Conservation (phyloP, 2,329 filamentous ascomycete genomes). For the Aureobasidium melanogenum region DNA sequence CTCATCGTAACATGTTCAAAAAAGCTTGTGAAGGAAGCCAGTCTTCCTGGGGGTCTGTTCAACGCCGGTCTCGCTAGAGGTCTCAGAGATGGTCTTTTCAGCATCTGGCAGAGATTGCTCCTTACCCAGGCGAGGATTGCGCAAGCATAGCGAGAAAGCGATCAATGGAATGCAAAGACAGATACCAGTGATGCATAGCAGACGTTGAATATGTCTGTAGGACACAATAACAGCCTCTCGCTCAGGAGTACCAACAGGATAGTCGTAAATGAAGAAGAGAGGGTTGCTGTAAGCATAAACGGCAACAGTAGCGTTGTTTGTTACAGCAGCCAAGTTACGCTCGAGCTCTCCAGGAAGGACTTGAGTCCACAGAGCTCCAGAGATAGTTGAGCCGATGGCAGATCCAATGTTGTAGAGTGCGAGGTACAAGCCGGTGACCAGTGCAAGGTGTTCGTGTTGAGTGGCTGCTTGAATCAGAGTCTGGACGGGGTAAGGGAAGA, state of each 20-base stretch:
- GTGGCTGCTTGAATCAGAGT: slow-evolving; percentile 28
- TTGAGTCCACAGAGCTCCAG: slow-evolving; percentile 56
- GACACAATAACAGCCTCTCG: slow-evolving; percentile 35
- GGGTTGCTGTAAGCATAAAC: slow-evolving; percentile 34
- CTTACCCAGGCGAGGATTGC: slow-evolving; percentile 38
- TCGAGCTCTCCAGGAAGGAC: slow-evolving; percentile 43
- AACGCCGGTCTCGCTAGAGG: not conserved
- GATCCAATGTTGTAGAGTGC: slow-evolving; percentile 50
- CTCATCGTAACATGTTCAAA: not conserved
- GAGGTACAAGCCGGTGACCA: slow-evolving; percentile 52
- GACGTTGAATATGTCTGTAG: slow-evolving; percentile 38
- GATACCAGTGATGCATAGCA: slow-evolving; percentile 44
- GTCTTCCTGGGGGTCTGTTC: not conserved
- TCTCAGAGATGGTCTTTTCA: slow-evolving; percentile 28
- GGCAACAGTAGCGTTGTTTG: slow-evolving; percentile 32
- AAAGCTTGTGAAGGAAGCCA: not conserved
- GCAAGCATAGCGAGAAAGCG: slow-evolving; percentile 35
- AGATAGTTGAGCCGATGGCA: slow-evolving; percentile 39
- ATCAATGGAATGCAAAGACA: slow-evolving; percentile 40
- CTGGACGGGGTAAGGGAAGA: slow-evolving; percentile 24
- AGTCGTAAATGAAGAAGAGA: slow-evolving; percentile 27
- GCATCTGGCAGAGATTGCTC: slow-evolving; percentile 38
- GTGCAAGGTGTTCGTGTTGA: slow-evolving; percentile 46
- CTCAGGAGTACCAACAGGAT: slow-evolving; percentile 37
- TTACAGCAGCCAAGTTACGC: slow-evolving; percentile 20